Conservation (phyloP, 805 yeast species). For the Metschnikowia continentalis region DNA sequence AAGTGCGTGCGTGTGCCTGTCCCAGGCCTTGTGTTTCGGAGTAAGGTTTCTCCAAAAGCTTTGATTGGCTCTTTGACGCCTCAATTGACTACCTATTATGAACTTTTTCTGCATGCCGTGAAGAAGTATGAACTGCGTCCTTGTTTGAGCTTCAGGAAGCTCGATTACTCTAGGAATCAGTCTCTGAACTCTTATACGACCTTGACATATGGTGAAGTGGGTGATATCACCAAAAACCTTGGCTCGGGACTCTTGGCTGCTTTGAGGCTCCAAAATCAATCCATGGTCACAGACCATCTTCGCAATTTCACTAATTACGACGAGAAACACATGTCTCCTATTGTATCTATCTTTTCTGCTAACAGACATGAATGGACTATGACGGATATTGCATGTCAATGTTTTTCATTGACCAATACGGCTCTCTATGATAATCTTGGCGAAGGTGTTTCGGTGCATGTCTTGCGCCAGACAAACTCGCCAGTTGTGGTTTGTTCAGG, state of each 20-base stretch:
- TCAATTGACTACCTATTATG: slow-evolving; percentile 35
- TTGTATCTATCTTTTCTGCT: slow-evolving; percentile 20
- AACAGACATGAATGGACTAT: slow-evolving; percentile 32
- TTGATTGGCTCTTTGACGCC: slow-evolving; percentile 19
- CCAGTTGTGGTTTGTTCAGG: slow-evolving; percentile 34
- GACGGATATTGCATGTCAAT: slow-evolving; percentile 31
- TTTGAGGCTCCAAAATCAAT: slow-evolving; percentile 23
- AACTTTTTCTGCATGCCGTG: slow-evolving; percentile 27
- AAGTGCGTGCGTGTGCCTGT: slow-evolving; percentile 1
- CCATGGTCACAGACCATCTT: slow-evolving; percentile 23
- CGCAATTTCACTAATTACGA: background rate
- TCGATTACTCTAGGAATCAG: slow-evolving; percentile 27
- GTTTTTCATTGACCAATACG: slow-evolving; percentile 32
- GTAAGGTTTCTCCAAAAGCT: slow-evolving; percentile 9
- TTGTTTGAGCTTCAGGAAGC: slow-evolving; percentile 37
- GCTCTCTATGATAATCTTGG: slow-evolving; percentile 41
- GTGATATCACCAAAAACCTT: slow-evolving; percentile 39
- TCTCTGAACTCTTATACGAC: slow-evolving; percentile 35
- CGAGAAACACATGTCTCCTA: slow-evolving; percentile 13
- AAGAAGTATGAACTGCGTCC: slow-evolving; percentile 22
- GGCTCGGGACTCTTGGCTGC: slow-evolving; percentile 51
- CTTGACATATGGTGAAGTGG: slow-evolving; percentile 41
- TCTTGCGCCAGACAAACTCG: slow-evolving; percentile 26
- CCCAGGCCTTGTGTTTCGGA: slow-evolving; percentile 10
- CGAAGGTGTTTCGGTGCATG: slow-evolving; percentile 27